Evolutionary conservation across 805 yeast species (phyloP), one percentile per base, ranked within the genome.

Genomic region (Spathaspora boniae): DNA sequence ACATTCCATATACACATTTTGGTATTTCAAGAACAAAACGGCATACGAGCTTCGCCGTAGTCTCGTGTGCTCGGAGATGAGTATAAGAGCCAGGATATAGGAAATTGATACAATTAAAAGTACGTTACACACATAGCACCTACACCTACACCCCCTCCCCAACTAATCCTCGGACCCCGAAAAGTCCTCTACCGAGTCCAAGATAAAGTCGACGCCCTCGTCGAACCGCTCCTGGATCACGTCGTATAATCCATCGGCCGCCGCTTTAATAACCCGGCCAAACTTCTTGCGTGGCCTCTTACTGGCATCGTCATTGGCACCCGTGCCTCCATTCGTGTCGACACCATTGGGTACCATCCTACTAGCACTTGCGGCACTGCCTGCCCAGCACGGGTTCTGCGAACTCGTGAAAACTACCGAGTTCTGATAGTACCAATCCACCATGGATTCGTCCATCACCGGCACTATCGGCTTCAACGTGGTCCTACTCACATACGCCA

Each of bases 361-460:
- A 16, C 45, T 39, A n/a, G 45, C 41, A 17, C 29, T 36, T 5
- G 52, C 50, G 24, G 46, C 48, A 21, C 63, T 59, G 2, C 65
- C 63, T 18, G 79, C 82, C 97, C 97, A 91, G 45, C 93, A 83
- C 5, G 83, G 68, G 56, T 93, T 94, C 40, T 72, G 72, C 35
- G 70, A 63, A 33, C 86, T 72, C 3, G 96, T 78, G 58, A 88
- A 89, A 0, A 91, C 76, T 18, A 91, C 72, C 2, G 96, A 86
- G 50, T 86, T 83, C 44, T 80, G 79, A 63, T 79, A 88, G 59
- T 80, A 93, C 96, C 97, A 89, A 52, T 89, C 96, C 12, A 85
- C 75, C 62, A 89, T 74, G 6, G 83, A 77, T 58, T 93, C 98
- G 56, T 91, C 98, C 50, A 88, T 78, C 16, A 86, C 73, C 4